Percentiles rank a stretch among this genome's conserved stretches.
phyloP scores from a whole-genome alignment of 176 grass and related monocot species.

The Zea mays region DNA sequence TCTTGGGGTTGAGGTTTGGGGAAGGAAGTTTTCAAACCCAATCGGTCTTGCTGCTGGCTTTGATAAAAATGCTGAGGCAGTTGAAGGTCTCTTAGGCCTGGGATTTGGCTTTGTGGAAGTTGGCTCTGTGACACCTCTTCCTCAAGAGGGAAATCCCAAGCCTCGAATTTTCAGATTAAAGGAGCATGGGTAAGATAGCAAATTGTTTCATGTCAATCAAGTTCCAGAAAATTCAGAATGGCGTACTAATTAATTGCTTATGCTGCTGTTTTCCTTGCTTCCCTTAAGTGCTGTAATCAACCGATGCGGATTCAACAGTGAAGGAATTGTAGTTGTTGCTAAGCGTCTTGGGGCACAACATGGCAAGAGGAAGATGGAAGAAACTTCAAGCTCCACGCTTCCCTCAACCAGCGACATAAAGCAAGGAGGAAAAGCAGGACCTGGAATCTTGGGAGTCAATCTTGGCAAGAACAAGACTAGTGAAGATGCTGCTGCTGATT shows the following conservation, averaged over 20 bases:
- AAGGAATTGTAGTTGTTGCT: constrained; percentile 90
- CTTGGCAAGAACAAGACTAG: constrained; percentile 96
- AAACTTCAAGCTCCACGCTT: constrained; percentile 57
- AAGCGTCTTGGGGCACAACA: constrained; percentile 95
- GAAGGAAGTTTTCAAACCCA: constrained; percentile 85
- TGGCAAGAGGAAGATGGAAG: constrained; percentile 99
- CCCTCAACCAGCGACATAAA: constrained; percentile 49
- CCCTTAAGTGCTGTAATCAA: constrained; percentile 78
- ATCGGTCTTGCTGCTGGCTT: constrained; percentile 94
- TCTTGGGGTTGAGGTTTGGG: constrained; percentile 84
- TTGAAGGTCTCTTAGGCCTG: constrained; percentile 82
- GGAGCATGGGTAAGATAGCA: constrained; percentile 63
- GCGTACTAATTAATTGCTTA: not conserved
- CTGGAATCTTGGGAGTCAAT: constrained; percentile 96
- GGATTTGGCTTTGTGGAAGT: constrained; percentile 99
- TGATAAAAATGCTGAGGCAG: constrained; percentile 95
- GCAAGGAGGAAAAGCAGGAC: constrained; percentile 93
- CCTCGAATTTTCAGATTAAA: constrained; percentile 83
- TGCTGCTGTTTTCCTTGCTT: constrained; percentile 32
- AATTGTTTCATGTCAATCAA: constrained; percentile 5
- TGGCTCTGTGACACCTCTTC: constrained; percentile 90
- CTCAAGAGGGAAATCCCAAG: constrained; percentile 95
- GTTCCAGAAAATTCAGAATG: constrained; percentile 15
- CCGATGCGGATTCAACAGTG: constrained; percentile 90
- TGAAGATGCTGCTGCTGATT: constrained; percentile 93